A percentile compares a stretch with the other conserved stretches of the same genome.
These are phyloP conservation scores for Aspergillus asperescens DNA, from an alignment of 495 filamentous ascomycete genomes.

Conservation along the genomic window DNA sequence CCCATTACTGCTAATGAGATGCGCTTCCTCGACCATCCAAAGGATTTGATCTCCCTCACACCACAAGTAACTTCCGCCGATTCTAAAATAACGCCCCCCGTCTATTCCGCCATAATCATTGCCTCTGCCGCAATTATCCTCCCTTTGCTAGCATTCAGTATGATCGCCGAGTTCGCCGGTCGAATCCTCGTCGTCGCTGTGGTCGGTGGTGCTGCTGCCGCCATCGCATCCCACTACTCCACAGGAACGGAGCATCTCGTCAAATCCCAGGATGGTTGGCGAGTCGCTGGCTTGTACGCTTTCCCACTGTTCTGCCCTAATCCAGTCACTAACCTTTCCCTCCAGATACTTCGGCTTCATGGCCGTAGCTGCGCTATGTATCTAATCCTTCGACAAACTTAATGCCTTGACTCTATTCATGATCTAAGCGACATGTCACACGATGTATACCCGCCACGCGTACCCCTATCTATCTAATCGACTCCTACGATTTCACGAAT, in stretches of 20 bases:
- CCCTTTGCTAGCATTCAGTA: slow-evolving; percentile 55
- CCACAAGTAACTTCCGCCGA: slow-evolving; percentile 20
- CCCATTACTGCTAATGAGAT: slow-evolving; percentile 64
- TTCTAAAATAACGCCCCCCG: slow-evolving; percentile 21
- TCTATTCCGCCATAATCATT: slow-evolving; percentile 47
- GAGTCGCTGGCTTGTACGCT: slow-evolving; percentile 36
- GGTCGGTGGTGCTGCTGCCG: slow-evolving; percentile 33
- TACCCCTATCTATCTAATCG: not conserved
- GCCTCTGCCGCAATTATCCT: slow-evolving; percentile 51
- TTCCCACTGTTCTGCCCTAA: not conserved
- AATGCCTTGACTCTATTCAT: not conserved
- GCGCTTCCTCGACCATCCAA: slow-evolving; percentile 58
- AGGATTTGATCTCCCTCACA: slow-evolving; percentile 60
- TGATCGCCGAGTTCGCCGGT: slow-evolving; percentile 47
- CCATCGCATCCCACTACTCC: slow-evolving; percentile 35
- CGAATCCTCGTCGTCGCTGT: slow-evolving; percentile 49
- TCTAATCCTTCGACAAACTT: slow-evolving; percentile 11
- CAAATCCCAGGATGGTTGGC: slow-evolving; percentile 39
- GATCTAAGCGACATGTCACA: not conserved
- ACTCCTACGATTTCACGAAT: not conserved
- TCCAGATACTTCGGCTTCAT: slow-evolving; percentile 42
- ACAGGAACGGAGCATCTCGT: slow-evolving; percentile 34
- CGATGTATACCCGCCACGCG: slow-evolving; percentile 1
- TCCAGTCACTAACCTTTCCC: slow-evolving; percentile 5
- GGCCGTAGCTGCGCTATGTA: slow-evolving; percentile 38